These are phyloP conservation scores for Penicillium sp. DNA, from an alignment of 2,329 filamentous ascomycete species.

Conservation along the genomic window DNA sequence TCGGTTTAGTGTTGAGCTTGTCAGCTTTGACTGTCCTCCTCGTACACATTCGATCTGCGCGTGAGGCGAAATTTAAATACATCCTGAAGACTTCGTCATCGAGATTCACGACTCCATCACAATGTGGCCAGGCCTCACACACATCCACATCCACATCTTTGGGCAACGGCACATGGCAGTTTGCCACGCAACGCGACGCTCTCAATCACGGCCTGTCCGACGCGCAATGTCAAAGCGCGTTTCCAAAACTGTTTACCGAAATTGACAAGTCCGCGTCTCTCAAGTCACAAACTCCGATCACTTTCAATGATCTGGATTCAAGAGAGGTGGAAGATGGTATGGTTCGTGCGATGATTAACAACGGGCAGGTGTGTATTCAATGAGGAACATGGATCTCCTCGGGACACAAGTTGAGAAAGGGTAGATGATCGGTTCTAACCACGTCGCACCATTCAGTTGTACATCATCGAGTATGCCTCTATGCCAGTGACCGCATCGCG, in stretches of 20 bases:
- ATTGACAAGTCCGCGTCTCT: constrained; percentile 28
- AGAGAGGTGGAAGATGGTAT: constrained; percentile 30
- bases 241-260: constrained; percentile 36
- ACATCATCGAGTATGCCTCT: constrained; percentile 31
- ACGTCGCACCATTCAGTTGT: constrained; percentile 22
- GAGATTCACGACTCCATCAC: not conserved
- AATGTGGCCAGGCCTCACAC: constrained; percentile 1
- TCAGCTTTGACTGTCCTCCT: constrained; percentile 24
- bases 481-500: constrained; percentile 32
- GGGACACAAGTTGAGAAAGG: not conserved
- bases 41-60: constrained; percentile 13
- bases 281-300: constrained; percentile 21
- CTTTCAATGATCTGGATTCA: constrained; percentile 32
- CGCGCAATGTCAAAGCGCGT: constrained; percentile 35
- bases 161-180: constrained; percentile 25
- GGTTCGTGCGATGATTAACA: constrained; percentile 32
- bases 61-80: constrained; percentile 16
- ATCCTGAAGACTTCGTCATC: constrained; percentile 16
- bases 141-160: not conserved
- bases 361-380: constrained; percentile 29
- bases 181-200: constrained; percentile 28
- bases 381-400: not conserved
- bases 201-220: constrained; percentile 34
- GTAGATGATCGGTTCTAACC: not conserved
- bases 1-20: constrained; percentile 17